Percentiles rank a stretch among this genome's conserved stretches.
These are phyloP conservation scores for Heritiera littoralis DNA, from an alignment of 345 rosid species.

Conservation along the genomic window DNA sequence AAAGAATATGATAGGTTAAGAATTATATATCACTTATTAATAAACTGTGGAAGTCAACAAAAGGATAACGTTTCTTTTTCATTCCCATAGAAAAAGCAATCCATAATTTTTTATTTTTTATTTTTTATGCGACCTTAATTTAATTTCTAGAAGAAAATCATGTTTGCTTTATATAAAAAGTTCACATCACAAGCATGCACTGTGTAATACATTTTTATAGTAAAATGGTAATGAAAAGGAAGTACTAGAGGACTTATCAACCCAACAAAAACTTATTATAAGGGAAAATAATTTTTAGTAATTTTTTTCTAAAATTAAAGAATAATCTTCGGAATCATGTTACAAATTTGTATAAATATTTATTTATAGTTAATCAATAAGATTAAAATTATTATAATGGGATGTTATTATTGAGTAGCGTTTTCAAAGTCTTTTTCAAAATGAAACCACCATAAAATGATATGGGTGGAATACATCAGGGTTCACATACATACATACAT, in stretches of 20 bases:
- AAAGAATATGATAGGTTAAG: not conserved
- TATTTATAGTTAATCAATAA: not conserved
- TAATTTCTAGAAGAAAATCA: not conserved
- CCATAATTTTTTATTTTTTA: not conserved
- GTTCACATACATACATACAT: not conserved
- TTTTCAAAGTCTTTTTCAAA: conserved; percentile 10
- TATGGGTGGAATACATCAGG: not conserved
- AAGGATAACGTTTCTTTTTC: not conserved
- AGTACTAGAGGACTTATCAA: not conserved
- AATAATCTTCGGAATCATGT: not conserved
- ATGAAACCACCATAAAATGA: not conserved
- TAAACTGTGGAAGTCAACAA: not conserved
- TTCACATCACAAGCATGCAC: not conserved
- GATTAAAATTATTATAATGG: not conserved
- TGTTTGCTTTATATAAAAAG: not conserved
- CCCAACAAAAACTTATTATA: not conserved
- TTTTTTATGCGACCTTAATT: not conserved
- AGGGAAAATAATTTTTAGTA: not conserved
- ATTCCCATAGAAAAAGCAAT: not conserved
- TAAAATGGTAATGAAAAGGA: not conserved
- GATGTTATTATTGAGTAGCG: not conserved
- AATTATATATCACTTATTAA: not conserved
- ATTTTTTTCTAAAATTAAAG: not conserved
- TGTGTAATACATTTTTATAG: not conserved
- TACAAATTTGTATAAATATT: not conserved